Conservation (phyloP, 164 flowering plant genomes). For the Brasenia schreberi region DNA sequence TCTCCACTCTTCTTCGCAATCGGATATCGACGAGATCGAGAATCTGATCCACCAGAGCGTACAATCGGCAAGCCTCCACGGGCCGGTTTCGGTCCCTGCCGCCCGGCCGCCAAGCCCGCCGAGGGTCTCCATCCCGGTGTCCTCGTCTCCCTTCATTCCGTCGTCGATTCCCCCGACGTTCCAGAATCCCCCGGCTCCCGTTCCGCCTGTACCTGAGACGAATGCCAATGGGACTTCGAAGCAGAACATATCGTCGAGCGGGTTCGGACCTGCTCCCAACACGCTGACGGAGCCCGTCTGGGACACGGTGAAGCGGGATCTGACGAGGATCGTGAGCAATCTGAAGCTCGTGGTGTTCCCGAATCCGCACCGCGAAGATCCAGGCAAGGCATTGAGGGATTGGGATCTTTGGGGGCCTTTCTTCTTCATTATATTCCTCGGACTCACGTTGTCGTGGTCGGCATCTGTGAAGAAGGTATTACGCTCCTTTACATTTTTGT, state of each 20-base stretch:
- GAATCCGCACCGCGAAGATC: conserved; percentile 85
- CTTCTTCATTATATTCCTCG: conserved; percentile 91
- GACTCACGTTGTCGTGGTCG: conserved; percentile 52
- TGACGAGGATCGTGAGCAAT: conserved; percentile 81
- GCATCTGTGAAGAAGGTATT: conserved; percentile 7
- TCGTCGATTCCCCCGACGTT: conserved; percentile 11
- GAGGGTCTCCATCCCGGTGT: no score
- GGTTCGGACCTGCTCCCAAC: conserved; percentile 66
- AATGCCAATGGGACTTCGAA: conserved; percentile 6
- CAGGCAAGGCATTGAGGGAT: conserved; percentile 92
- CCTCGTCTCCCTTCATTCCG: no score
- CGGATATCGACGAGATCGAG: conserved; percentile 98
- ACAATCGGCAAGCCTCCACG: conserved; percentile 12
- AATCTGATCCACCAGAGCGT: conserved; percentile 67
- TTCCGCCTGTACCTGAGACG: conserved; percentile 8
- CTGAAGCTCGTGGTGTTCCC: conserved; percentile 20
- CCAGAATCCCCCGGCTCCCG: conserved; percentile 14
- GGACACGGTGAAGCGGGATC: conserved; percentile 94
- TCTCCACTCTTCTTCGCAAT: conserved; percentile 75
- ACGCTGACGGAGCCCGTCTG: conserved; percentile 91
- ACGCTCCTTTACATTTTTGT: no score
- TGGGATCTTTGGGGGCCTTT: conserved; percentile 99
- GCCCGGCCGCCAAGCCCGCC: no score
- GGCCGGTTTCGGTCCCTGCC: no score
- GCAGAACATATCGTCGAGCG: conserved; percentile 18